Evolutionary conservation across 179 eudicot species (phyloP).

Genomic region (Beta lomatogona): DNA sequence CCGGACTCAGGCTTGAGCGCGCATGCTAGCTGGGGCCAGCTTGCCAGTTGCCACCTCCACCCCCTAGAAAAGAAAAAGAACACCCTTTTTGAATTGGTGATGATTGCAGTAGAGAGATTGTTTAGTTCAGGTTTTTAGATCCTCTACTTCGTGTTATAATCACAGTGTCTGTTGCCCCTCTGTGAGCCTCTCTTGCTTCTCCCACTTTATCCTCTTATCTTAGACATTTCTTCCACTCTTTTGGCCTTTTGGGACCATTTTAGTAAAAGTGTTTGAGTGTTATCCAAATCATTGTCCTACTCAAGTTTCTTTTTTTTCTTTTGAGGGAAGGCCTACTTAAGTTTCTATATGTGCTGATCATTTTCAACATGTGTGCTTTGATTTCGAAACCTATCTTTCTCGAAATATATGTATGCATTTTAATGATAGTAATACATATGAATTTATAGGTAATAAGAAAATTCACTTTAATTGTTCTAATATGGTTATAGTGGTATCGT

Average conservation of each 20-base stretch:
- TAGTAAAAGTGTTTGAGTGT: not conserved
- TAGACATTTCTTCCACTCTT: slow-evolving; percentile 4
- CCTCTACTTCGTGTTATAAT: not conserved
- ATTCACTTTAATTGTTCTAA: not conserved
- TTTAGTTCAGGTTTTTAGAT: not conserved
- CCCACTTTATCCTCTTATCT: slow-evolving; percentile 9
- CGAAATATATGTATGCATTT: too few species aligned
- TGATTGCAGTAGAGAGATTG: not conserved
- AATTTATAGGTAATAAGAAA: too few species aligned
- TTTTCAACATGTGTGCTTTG: not conserved
- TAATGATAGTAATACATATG: too few species aligned
- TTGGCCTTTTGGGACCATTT: not conserved
- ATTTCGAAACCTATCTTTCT: not conserved
- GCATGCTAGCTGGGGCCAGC: not conserved
- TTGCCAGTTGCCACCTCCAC: not conserved
- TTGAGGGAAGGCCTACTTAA: too few species aligned
- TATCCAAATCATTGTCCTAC: not conserved
- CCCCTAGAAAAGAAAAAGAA: not conserved
- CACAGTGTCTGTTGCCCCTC: slow-evolving; percentile 1
- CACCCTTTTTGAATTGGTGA: not conserved
- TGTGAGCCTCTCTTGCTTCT: slow-evolving; percentile 8
- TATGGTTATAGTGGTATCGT: not conserved
- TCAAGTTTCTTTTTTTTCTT: not conserved
- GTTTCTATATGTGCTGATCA: not conserved
- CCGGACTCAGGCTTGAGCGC: not conserved